These are phyloP conservation scores for Gossypium sturtianum DNA, from an alignment of 345 rosid genomes.

Conservation along the genomic window DNA sequence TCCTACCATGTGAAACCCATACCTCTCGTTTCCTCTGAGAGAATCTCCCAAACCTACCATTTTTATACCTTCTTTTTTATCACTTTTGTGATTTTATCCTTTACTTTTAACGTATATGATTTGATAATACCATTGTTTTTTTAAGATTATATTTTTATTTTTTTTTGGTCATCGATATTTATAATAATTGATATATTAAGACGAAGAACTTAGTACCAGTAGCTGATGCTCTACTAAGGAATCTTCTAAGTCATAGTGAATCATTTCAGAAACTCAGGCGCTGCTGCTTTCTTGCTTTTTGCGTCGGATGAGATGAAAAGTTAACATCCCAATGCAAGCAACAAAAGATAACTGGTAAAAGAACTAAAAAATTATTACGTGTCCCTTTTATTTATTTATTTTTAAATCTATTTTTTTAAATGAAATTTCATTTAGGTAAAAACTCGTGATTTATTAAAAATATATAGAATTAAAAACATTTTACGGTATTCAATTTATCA, in stretches of 20 bases:
- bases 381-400: no score
- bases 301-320: background rate
- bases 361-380: no score
- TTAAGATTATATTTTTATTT: no score
- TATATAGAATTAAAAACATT: no score
- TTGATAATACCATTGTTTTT: no score
- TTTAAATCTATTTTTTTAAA: no score
- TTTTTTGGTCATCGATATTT: background rate
- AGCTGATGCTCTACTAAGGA: background rate
- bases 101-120: background rate
- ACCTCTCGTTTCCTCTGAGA: background rate
- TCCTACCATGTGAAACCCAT: slow-evolving; percentile 31
- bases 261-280: background rate
- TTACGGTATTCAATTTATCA: no score
- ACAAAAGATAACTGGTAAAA: background rate
- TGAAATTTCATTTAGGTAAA: no score
- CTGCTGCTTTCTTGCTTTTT: background rate
- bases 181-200: background rate
- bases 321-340: background rate
- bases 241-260: background rate
- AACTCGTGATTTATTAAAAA: no score
- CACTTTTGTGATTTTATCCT: background rate
- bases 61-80: background rate
- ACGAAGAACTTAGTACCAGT: background rate
- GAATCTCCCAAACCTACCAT: background rate